A percentile compares a stretch with the other conserved stretches of the same genome.
Conservation (phyloP, 1,139 yeast genomes). For the Saccharomycopsis hybrid region DNA sequence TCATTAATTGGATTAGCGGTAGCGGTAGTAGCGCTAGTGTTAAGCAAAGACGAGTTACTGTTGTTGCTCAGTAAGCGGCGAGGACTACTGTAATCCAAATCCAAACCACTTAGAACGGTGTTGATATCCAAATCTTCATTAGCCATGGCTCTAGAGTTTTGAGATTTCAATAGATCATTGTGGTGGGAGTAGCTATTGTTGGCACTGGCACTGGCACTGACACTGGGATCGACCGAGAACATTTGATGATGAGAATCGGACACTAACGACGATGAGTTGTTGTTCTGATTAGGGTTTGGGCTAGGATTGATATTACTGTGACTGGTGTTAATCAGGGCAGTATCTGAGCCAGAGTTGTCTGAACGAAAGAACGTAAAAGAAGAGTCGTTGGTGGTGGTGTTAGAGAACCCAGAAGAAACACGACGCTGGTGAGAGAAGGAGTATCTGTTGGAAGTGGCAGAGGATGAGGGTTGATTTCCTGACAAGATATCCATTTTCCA, state of each 20-base stretch:
- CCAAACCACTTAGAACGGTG: conserved; percentile 16
- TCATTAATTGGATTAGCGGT: neutral
- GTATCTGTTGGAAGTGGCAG: neutral
- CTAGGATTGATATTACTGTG: neutral
- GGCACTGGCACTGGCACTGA: neutral
- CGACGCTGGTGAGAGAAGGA: conserved; percentile 12
- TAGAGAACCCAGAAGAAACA: conserved; percentile 7
- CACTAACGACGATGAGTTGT: neutral
- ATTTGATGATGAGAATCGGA: too few relatives aligned
- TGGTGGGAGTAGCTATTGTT: neutral
- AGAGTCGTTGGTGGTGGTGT: neutral
- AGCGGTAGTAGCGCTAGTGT: neutral
- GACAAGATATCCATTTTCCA: neutral
- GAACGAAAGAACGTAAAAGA: conserved; percentile 5
- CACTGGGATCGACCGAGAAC: neutral
- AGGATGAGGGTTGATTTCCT: neutral
- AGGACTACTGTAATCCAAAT: conserved; percentile 15
- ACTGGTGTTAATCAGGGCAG: neutral
- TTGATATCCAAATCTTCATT: conserved; percentile 15
- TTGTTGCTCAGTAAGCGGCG: conserved; percentile 6
- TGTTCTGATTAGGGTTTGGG: neutral
- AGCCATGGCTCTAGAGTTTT: neutral
- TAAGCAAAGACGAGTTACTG: neutral
- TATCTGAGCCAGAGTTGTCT: neutral
- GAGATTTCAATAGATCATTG: neutral